phyloP scores from a whole-genome alignment of 306 rosid genomes.

The Cicer arietinum region DNA sequence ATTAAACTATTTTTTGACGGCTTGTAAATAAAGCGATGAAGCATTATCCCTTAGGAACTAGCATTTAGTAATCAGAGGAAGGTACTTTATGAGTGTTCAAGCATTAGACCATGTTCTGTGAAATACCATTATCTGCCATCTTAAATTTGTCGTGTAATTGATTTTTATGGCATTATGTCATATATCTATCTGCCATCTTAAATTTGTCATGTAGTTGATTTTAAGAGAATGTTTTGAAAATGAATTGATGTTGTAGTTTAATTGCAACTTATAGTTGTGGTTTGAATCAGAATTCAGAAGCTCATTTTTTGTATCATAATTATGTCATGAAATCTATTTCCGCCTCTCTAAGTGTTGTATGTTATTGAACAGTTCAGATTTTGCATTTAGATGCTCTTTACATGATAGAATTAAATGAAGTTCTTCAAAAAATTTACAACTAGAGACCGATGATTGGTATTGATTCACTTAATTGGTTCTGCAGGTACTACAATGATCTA shows the following conservation, averaged over 20 bases:
- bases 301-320: not conserved
- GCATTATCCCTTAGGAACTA: not conserved
- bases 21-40: not conserved
- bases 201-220: slow-evolving; percentile 18
- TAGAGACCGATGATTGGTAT: slow-evolving; percentile 18
- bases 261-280: slow-evolving; percentile 16
- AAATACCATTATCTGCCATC: not conserved
- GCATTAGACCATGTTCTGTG: not conserved
- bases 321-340: slow-evolving; percentile 27
- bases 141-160: slow-evolving; percentile 10
- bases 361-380: slow-evolving; percentile 25
- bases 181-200: not conserved
- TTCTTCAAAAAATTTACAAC: slow-evolving; percentile 17
- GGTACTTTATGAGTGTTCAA: not conserved
- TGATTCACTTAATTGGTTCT: slow-evolving; percentile 41
- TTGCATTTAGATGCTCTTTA: slow-evolving; percentile 23
- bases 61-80: slow-evolving; percentile 17
- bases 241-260: slow-evolving; percentile 5
- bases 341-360: slow-evolving; percentile 21
- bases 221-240: not conserved
- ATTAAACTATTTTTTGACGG: not conserved
- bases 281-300: slow-evolving; percentile 26
- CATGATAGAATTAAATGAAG: slow-evolving; percentile 1
- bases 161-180: not conserved
- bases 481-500: slow-evolving; percentile 92